Base-by-base conservation (phyloP, 2,329 filamentous ascomycete species). In the Ceratocystiopsis sp. region DNA sequence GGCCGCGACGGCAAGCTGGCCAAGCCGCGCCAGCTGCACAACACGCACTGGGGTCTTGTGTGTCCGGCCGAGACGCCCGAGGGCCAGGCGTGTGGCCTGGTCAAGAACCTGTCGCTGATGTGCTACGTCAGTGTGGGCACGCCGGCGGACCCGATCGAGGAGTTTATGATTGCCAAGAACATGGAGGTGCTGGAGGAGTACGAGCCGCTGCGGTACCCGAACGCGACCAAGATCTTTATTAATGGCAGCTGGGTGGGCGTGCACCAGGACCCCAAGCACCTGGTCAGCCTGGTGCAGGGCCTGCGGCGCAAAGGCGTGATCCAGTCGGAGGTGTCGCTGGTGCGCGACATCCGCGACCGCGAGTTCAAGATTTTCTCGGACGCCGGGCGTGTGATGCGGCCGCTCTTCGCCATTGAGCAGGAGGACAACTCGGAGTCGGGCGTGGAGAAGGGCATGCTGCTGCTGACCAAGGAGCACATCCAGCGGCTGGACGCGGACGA, bases 351-450 rank as follows among this genome's bases (percentile, higher is more conserved):
- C 54, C 80, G 93, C 60, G 91, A 98, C 54, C 78, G 89, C 53
- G 91, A 98, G 60, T 95, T 98, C 72, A 93, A 93, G 63, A 89
- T 98, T 53, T 95, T 96, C 60, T 96, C 89, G 3, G 91, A 98
- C 60, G 89, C 89, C 37, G 91, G 91, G 25, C 80, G 91, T 60
- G 87, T 98, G 43, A 93, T 91, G 69, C 76, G 91, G 50, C 91
- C 91, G 0, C 43, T 96, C 6, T 96, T 93, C 58, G 87, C 93
- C 12, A 82, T 98, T 35, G 85, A 96, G 53, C 91, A 89, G 54
- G 80, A 93, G 44, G 78, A 80, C 45, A 84, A 84, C 49, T 63
- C 71, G 7, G 84, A 84, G 48, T 74, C 58, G 3, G 64, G 63
- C 3, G 56, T 64, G 14, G 55, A 61, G 32, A 68, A 78, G 56